Base-by-base conservation (phyloP, 2,329 filamentous ascomycete genomes). In the Pseudohalonectria lignicola region DNA sequence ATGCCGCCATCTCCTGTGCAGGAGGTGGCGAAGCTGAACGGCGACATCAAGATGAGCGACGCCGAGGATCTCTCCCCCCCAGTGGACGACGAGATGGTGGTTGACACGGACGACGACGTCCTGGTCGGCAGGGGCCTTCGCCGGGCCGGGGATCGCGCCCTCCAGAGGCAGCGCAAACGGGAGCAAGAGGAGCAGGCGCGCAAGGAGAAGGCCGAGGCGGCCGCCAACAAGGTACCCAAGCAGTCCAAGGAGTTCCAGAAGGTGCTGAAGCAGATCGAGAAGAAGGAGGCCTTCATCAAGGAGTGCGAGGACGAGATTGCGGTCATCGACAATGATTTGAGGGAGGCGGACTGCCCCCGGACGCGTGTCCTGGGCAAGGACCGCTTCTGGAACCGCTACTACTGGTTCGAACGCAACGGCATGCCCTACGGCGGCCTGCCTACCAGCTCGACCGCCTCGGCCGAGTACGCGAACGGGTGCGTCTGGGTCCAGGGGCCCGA, bases 381-480 rank as follows among this genome's bases (percentile, higher is more conserved):
- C 60, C 79, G 92, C 32, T 98, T 94, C 67, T 94, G 90, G 79
- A 96, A 98, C 60, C 78, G 90, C 39, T 98, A 96, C 61, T 96
- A 93, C 67, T 98, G 92, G 90, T 95, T 96, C 57, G 92, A 98
- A 61, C 82, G 90, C 45, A 98, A 96, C 53, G 92, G 88, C 18
- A 96, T 96, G 88, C 92, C 92, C 0, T 94, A 90, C 52, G 86
- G 74, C 23, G 92, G 92, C 4, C 69, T 95, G 39, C 88, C 88
- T 0, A 76, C 74, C 46, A 94, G 86, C 57, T 95, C 88, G 13
- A 96, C 90, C 2, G 83, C 86, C 1, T 70, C 79, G 33, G 87
- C 90, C 17, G 80, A 76, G 8, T 98, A 96, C 54, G 88, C 36
- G 30, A 98, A 96, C 55, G 92, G 86, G 8, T 85, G 90, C 41